These are phyloP conservation scores for Talaromyces sp. DNA, from an alignment of 2,329 filamentous ascomycete genomes.

Conservation along the genomic window DNA sequence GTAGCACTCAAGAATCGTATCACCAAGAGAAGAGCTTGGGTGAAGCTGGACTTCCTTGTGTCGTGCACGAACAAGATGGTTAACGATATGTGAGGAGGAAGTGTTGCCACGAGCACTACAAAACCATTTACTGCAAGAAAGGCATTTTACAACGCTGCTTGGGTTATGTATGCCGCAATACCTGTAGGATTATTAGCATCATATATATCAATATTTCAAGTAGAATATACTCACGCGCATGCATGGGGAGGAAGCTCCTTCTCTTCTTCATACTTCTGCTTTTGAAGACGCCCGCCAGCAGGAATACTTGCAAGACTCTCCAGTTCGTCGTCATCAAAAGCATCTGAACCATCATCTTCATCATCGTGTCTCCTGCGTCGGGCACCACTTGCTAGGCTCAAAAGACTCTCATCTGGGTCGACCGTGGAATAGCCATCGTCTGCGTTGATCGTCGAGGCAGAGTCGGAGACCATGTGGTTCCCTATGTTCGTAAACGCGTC, in stretches of 20 bases:
- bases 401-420: slow-evolving; percentile 75
- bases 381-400: slow-evolving; percentile 58
- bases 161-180: slow-evolving; percentile 98
- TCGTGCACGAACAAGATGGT: slow-evolving; percentile 92
- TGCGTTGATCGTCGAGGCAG: slow-evolving; percentile 82
- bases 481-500: slow-evolving; percentile 86
- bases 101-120: slow-evolving; percentile 96
- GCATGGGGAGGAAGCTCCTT: slow-evolving; percentile 91
- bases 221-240: slow-evolving; percentile 71
- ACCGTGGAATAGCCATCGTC: slow-evolving; percentile 72
- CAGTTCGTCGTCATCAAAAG: slow-evolving; percentile 76
- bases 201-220: background rate
- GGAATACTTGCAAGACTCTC: slow-evolving; percentile 77
- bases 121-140: slow-evolving; percentile 97
- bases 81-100: slow-evolving; percentile 96
- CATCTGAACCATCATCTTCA: slow-evolving; percentile 85
- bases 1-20: slow-evolving; percentile 97
- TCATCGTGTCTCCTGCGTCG: slow-evolving; percentile 73
- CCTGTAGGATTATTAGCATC: slow-evolving; percentile 46
- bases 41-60: slow-evolving; percentile 99
- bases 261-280: slow-evolving; percentile 67
- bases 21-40: slow-evolving; percentile 85
- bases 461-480: slow-evolving; percentile 82
- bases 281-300: slow-evolving; percentile 70
- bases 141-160: slow-evolving; percentile 91